Conservation (phyloP, 306 rosid genomes). For the Begonia peltatifolia region DNA sequence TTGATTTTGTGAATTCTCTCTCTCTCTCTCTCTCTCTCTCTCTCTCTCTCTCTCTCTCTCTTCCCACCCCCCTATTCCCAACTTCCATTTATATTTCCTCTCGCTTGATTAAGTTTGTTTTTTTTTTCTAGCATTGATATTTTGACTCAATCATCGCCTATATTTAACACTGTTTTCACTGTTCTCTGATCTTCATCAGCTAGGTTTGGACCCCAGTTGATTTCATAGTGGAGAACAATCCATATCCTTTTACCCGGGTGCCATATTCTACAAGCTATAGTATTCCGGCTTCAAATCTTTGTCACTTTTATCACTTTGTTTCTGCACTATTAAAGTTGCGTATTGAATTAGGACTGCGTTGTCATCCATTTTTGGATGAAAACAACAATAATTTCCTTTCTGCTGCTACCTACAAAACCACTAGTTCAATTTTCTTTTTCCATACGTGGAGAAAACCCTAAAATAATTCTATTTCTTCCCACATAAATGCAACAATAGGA, state of each 20-base stretch:
- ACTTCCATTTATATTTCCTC: too few species aligned
- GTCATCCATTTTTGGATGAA: too few species aligned
- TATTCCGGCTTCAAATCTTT: too few species aligned
- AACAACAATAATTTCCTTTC: too few species aligned
- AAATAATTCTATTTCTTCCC: background rate
- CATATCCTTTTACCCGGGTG: too few species aligned
- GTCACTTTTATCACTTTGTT: background rate
- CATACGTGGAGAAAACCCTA: too few species aligned
- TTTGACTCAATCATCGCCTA: background rate
- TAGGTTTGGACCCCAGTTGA: background rate
- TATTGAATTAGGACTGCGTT: too few species aligned
- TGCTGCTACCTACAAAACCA: too few species aligned
- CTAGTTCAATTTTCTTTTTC: too few species aligned
- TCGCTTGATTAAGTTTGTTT: background rate
- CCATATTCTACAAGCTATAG: too few species aligned
- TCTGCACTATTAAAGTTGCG: background rate
- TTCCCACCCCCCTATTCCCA: too few species aligned
- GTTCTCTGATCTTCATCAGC: conserved; percentile 1
- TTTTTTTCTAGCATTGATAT: background rate
- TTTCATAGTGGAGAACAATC: too few species aligned
- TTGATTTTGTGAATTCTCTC: background rate
- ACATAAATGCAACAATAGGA: conserved; percentile 27
- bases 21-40: background rate
- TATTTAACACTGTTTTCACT: background rate
- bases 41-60: background rate